Percentiles rank a stretch among this genome's conserved stretches.
Conservation (phyloP, 306 rosid genomes). For the Rubus parviflorus region DNA sequence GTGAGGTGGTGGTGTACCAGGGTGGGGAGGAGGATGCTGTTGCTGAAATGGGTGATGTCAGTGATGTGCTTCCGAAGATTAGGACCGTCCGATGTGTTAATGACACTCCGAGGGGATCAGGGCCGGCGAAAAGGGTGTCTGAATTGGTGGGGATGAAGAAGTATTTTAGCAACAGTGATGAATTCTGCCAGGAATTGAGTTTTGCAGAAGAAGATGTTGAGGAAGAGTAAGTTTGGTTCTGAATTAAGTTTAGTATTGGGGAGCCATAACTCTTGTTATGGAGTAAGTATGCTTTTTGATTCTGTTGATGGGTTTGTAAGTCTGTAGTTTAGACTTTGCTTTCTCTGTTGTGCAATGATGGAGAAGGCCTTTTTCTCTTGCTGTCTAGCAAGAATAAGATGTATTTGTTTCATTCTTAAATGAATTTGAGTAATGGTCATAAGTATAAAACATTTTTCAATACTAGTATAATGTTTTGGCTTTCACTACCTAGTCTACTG, state of each 20-base stretch:
- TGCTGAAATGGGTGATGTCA: constrained; percentile 20
- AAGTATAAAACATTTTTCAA: neutral
- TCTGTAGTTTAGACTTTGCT: neutral
- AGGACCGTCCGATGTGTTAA: constrained; percentile 37
- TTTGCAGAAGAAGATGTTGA: constrained; percentile 53
- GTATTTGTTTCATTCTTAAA: neutral
- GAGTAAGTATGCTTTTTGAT: neutral
- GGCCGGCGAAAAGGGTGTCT: constrained; percentile 75
- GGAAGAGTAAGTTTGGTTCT: constrained; percentile 25
- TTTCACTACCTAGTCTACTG: neutral
- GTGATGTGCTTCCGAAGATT: constrained; percentile 62
- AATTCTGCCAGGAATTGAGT: constrained; percentile 57
- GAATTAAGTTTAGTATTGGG: neutral
- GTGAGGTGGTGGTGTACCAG: constrained; percentile 36
- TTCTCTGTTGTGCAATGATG: constrained; percentile 3
- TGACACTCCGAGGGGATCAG: constrained; percentile 79
- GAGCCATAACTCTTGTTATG: constrained; percentile 15
- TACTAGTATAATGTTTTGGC: neutral
- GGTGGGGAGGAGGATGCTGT: constrained; percentile 25
- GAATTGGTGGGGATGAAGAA: constrained; percentile 55
- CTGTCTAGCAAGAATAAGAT: constrained; percentile 14
- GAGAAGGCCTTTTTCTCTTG: constrained; percentile 1
- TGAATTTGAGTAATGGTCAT: neutral
- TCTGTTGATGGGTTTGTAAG: neutral
- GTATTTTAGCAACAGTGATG: constrained; percentile 42